Conservation (phyloP, 371 early-diverging fungal genomes). For the Mucor velutinosus region DNA sequence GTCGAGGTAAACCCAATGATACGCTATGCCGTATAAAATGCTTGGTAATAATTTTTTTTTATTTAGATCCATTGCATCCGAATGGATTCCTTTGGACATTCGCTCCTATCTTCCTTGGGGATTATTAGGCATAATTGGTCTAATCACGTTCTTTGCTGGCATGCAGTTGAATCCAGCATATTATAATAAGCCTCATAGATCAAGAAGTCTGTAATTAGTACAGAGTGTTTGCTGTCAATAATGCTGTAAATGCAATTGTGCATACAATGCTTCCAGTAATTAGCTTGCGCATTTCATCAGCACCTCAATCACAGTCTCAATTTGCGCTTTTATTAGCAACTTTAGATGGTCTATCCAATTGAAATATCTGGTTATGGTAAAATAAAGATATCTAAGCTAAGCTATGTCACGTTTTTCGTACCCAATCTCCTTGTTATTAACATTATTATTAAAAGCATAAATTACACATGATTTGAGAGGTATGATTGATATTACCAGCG, state of each 20-base stretch:
- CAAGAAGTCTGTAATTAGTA: neutral
- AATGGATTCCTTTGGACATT: constrained; percentile 15
- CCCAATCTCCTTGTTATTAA: too few species aligned
- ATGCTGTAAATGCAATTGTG: neutral
- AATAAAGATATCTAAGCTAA: too few species aligned
- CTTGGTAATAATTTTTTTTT: neutral
- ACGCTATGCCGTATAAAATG: neutral
- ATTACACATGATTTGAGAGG: too few species aligned
- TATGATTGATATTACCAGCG: too few species aligned
- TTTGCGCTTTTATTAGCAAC: too few species aligned
- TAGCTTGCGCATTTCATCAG: too few species aligned
- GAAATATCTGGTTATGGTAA: too few species aligned
- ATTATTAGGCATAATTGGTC: constrained; percentile 15
- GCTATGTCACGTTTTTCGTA: too few species aligned
- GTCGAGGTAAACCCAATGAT: constrained; percentile 27
- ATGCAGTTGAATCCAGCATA: constrained; percentile 9
- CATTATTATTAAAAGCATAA: too few species aligned
- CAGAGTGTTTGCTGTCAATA: neutral
- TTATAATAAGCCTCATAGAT: constrained; percentile 6
- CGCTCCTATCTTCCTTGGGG: constrained; percentile 23
- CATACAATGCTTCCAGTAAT: neutral
- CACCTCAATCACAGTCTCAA: too few species aligned
- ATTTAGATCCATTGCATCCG: constrained; percentile 5
- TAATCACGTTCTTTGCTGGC: constrained; percentile 13
- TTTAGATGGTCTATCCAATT: too few species aligned